These are phyloP conservation scores for Filobasidium wieringae DNA, from an alignment of 768 basidiomycete genomes.

Conservation along the genomic window DNA sequence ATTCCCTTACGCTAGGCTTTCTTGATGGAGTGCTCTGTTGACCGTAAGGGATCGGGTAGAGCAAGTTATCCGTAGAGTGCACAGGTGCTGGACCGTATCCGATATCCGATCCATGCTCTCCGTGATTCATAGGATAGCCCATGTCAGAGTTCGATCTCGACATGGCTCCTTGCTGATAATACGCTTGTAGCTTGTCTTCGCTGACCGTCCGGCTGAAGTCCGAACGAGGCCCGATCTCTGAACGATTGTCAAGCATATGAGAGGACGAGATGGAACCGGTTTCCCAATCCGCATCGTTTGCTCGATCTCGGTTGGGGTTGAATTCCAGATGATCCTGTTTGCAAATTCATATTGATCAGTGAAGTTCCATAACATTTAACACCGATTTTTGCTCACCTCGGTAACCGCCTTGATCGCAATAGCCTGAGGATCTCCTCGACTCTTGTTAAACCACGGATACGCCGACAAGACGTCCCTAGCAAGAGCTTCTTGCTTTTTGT, in stretches of 20 bases:
- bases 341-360: constrained; percentile 10
- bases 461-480: constrained; percentile 36
- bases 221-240: neutral
- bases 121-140: constrained; percentile 1
- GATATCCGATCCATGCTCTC: neutral
- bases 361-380: constrained; percentile 3
- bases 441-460: constrained; percentile 35
- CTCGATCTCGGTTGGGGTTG: constrained; percentile 35
- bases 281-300: constrained; percentile 69
- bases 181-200: neutral
- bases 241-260: constrained; percentile 25
- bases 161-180: constrained; percentile 6
- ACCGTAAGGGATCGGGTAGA: neutral
- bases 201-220: neutral
- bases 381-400: constrained; percentile 21
- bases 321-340: constrained; percentile 39
- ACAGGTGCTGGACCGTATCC: constrained; percentile 4
- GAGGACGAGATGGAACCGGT: constrained; percentile 52
- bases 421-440: constrained; percentile 16
- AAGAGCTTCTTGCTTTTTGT: constrained; percentile 38
- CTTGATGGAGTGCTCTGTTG: neutral
- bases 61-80: constrained; percentile 11
- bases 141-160: neutral
- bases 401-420: constrained; percentile 36
- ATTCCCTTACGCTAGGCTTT: constrained; percentile 5